A percentile compares a stretch with the other conserved stretches of the same genome.
Evolutionary conservation across 2,329 filamentous ascomycete genomes (phyloP).

Genomic region (Aspergillus awamori): DNA sequence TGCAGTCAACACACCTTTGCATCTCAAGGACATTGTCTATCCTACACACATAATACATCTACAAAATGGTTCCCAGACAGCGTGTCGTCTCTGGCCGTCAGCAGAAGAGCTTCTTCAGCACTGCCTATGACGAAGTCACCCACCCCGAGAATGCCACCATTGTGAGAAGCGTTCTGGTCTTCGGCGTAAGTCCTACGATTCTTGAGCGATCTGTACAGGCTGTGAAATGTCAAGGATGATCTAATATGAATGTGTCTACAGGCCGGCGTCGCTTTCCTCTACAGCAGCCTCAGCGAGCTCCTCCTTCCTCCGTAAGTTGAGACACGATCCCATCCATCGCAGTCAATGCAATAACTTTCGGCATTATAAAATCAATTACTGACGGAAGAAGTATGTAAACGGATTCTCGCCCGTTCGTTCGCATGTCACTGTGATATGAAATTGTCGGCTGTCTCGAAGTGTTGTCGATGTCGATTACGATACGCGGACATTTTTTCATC

Average conservation of each 20-base stretch:
- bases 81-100: constrained; percentile 51
- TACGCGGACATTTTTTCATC: constrained; percentile 6
- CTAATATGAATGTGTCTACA: constrained; percentile 37
- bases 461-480: constrained; percentile 6
- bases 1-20: background rate
- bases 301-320: constrained; percentile 63
- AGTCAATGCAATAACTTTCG: constrained; percentile 1
- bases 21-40: constrained; percentile 8
- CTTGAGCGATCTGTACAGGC: background rate
- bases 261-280: constrained; percentile 68
- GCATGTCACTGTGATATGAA: constrained; percentile 12
- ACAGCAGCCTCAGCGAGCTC: constrained; percentile 68
- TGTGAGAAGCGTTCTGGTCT: constrained; percentile 68
- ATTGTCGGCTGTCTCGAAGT: constrained; percentile 7
- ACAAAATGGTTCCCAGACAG: constrained; percentile 65
- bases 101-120: constrained; percentile 57
- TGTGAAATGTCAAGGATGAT: background rate
- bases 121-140: constrained; percentile 65
- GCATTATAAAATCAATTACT: constrained; percentile 22
- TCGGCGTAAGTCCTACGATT: constrained; percentile 59
- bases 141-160: constrained; percentile 69
- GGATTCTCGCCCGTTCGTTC: constrained; percentile 6
- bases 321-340: constrained; percentile 25
- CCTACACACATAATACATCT: constrained; percentile 4
- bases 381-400: constrained; percentile 25